Percentiles rank a stretch among this genome's conserved stretches.
phyloP scores from a whole-genome alignment of 306 rosid genomes.

The Spatholobus suberectus region DNA sequence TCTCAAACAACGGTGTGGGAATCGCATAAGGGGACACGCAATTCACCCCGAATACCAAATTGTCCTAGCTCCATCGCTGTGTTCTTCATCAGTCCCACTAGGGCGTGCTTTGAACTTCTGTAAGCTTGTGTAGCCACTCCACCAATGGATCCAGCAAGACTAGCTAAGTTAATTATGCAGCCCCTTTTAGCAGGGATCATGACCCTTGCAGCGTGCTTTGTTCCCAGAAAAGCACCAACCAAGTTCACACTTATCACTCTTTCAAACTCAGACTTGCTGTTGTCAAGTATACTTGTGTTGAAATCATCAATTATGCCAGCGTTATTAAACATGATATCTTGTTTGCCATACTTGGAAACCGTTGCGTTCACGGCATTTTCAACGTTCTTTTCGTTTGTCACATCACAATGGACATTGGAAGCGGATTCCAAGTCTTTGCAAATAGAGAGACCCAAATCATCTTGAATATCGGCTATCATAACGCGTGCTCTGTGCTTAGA shows the following conservation, averaged over 20 bases:
- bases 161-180: slow-evolving; percentile 46
- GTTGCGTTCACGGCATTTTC: slow-evolving; percentile 45
- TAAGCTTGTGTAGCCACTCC: slow-evolving; percentile 50
- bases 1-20: slow-evolving; percentile 13
- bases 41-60: slow-evolving; percentile 58
- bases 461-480: slow-evolving; percentile 53
- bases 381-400: slow-evolving; percentile 45
- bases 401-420: slow-evolving; percentile 57
- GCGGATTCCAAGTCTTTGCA: not conserved
- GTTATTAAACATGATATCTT: slow-evolving; percentile 68
- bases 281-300: slow-evolving; percentile 39
- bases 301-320: slow-evolving; percentile 28
- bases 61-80: slow-evolving; percentile 54
- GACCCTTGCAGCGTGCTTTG: slow-evolving; percentile 57
- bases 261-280: slow-evolving; percentile 40
- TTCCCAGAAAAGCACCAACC: slow-evolving; percentile 46
- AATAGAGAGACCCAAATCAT: slow-evolving; percentile 42
- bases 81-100: slow-evolving; percentile 51
- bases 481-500: slow-evolving; percentile 55
- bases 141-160: slow-evolving; percentile 21
- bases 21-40: slow-evolving; percentile 48
- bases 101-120: slow-evolving; percentile 51
- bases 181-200: slow-evolving; percentile 54
- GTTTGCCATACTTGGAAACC: slow-evolving; percentile 47
- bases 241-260: slow-evolving; percentile 46